Conservation (phyloP, 257 asterid genomes). For the Buddleja alternifolia region DNA sequence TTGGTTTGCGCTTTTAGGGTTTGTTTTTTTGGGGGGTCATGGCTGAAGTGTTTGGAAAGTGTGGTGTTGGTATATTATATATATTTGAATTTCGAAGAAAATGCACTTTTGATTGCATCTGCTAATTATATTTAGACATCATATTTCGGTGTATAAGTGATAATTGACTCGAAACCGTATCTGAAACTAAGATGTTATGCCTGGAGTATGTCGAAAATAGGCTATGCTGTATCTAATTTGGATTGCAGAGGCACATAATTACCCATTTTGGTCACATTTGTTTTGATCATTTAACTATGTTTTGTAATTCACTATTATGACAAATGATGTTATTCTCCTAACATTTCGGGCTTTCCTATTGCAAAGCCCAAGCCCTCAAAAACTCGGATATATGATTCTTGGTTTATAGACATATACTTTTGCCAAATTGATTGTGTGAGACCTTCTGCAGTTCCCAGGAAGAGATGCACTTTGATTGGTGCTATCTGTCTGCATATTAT, state of each 20-base stretch:
- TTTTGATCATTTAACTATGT: neutral
- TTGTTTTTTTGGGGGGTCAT: neutral
- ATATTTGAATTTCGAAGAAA: too few relatives aligned
- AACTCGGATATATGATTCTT: neutral
- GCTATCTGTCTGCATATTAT: neutral
- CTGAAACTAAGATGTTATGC: neutral
- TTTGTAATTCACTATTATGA: neutral
- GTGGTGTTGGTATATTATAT: too few relatives aligned
- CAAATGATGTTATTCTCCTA: neutral
- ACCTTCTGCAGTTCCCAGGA: neutral
- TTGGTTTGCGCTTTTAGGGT: neutral
- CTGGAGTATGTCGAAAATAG: neutral
- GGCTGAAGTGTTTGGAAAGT: neutral
- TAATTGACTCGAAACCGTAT: too few relatives aligned
- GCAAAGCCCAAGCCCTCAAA: too few relatives aligned
- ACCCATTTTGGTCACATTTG: neutral
- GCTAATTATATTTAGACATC: too few relatives aligned
- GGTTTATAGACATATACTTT: neutral
- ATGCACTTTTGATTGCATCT: too few relatives aligned
- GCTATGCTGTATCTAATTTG: neutral
- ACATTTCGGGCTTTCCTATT: neutral
- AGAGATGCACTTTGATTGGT: neutral
- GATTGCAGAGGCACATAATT: neutral
- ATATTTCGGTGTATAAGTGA: too few relatives aligned
- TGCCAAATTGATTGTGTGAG: neutral